Conservation (phyloP, 2,329 filamentous ascomycete species). For the Fusarium subtropicale region DNA sequence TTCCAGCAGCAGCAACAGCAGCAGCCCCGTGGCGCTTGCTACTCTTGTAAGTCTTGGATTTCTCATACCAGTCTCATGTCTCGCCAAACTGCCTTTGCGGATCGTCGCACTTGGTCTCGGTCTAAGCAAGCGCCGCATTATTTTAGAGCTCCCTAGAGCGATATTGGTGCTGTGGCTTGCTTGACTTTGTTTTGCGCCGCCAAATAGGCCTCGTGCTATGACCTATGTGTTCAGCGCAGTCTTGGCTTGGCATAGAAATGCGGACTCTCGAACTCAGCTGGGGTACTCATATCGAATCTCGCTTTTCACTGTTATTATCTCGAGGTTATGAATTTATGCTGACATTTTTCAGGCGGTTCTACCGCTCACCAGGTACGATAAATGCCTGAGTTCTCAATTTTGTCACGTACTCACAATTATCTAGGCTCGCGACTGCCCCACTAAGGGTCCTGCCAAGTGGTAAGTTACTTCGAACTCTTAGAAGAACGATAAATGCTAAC, state of each 20-base stretch:
- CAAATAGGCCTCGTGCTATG: constrained; percentile 10
- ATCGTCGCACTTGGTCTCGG: background rate
- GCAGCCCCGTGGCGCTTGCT: constrained; percentile 60
- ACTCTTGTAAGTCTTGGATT: constrained; percentile 59
- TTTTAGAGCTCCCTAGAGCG: background rate
- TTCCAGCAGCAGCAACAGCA: constrained; percentile 33
- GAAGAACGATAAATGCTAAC: constrained; percentile 3
- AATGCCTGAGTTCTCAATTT: constrained; percentile 4
- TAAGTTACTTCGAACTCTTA: constrained; percentile 56
- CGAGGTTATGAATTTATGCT: constrained; percentile 20
- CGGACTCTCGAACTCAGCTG: background rate
- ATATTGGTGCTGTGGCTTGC: background rate
- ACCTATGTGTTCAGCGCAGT: background rate
- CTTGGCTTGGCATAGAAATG: constrained; percentile 9
- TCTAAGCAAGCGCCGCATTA: background rate
- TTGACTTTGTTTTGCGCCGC: background rate
- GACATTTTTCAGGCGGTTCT: constrained; percentile 71
- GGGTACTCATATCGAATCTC: background rate
- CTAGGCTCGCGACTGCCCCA: constrained; percentile 86
- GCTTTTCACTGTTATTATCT: background rate
- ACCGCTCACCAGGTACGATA: constrained; percentile 76
- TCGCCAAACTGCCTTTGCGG: background rate
- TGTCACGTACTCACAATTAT: constrained; percentile 24
- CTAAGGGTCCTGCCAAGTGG: constrained; percentile 85
- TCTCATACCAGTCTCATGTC: background rate